These are phyloP conservation scores for Chalara sp. DNA, from an alignment of 2,329 filamentous ascomycete genomes.

Conservation along the genomic window DNA sequence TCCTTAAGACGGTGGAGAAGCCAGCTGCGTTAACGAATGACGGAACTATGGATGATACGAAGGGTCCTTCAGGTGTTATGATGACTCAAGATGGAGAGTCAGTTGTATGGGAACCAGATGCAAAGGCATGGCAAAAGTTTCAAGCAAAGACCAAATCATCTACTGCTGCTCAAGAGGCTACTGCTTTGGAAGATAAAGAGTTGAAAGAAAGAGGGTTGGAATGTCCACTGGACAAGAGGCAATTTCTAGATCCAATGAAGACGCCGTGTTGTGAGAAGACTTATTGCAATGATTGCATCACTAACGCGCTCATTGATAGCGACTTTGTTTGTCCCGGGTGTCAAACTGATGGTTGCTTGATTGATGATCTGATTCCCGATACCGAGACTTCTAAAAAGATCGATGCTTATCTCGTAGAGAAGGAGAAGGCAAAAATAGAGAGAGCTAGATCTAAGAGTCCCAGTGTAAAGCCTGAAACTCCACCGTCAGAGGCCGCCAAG, in stretches of 20 bases:
- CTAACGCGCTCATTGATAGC: constrained; percentile 96
- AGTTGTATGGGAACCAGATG: constrained; percentile 92
- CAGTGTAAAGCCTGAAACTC: constrained; percentile 25
- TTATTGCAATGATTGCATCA: constrained; percentile 99
- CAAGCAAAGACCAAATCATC: constrained; percentile 89
- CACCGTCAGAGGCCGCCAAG: constrained; percentile 26
- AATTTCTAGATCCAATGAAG: constrained; percentile 98
- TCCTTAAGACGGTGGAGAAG: constrained; percentile 93
- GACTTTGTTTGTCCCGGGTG: constrained; percentile 95
- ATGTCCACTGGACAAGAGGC: constrained; percentile 93
- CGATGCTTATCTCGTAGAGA: constrained; percentile 61
- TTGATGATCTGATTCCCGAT: constrained; percentile 84
- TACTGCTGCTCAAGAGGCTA: constrained; percentile 73
- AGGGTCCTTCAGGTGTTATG: constrained; percentile 87
- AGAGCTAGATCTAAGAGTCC: constrained; percentile 44
- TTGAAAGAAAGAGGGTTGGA: constrained; percentile 82
- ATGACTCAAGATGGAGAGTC: constrained; percentile 96
- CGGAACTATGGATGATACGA: constrained; percentile 70
- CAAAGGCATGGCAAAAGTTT: constrained; percentile 93
- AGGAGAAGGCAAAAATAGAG: constrained; percentile 35
- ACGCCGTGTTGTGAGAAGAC: constrained; percentile 97
- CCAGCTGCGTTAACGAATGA: constrained; percentile 67
- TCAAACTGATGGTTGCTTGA: constrained; percentile 81
- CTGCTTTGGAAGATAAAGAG: constrained; percentile 74
- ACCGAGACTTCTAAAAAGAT: constrained; percentile 74